A percentile compares a stretch with the other conserved stretches of the same genome.
These are phyloP conservation scores for Cadophora sp. DNA, from an alignment of 2,329 filamentous ascomycete species.

Conservation along the genomic window DNA sequence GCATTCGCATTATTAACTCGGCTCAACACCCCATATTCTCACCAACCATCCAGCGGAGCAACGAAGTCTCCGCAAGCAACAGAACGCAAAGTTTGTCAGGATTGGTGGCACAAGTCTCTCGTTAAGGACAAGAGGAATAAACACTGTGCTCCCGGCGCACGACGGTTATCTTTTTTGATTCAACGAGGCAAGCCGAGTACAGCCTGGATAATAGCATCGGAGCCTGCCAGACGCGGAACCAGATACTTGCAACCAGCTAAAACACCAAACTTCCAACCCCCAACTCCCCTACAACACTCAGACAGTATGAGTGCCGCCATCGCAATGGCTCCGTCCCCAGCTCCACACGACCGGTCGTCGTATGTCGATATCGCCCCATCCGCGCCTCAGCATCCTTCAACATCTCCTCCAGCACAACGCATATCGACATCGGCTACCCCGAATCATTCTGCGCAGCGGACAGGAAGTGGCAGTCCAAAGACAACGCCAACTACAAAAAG, in stretches of 20 bases:
- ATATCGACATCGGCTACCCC: constrained; percentile 48
- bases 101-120: constrained; percentile 41
- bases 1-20: constrained; percentile 13
- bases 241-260: constrained; percentile 10
- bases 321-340: constrained; percentile 72
- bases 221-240: not conserved
- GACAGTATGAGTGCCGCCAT: constrained; percentile 70
- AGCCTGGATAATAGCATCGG: constrained; percentile 15
- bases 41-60: constrained; percentile 25
- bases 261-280: constrained; percentile 9
- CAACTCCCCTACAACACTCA: constrained; percentile 17
- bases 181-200: constrained; percentile 10
- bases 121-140: constrained; percentile 37
- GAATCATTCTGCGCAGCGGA: constrained; percentile 54
- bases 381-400: constrained; percentile 33
- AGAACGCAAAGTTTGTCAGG: constrained; percentile 23
- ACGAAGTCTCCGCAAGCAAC: constrained; percentile 16
- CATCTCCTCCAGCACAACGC: constrained; percentile 41
- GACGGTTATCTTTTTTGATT: constrained; percentile 27
- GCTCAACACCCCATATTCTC: constrained; percentile 12
- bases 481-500: constrained; percentile 54
- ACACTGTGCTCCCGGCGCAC: constrained; percentile 32
- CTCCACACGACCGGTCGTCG: constrained; percentile 69
- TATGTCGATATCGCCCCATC: constrained; percentile 56
- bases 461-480: constrained; percentile 62